These are phyloP conservation scores for Alternaria longipes DNA, from an alignment of 2,329 filamentous ascomycete species.

Conservation along the genomic window DNA sequence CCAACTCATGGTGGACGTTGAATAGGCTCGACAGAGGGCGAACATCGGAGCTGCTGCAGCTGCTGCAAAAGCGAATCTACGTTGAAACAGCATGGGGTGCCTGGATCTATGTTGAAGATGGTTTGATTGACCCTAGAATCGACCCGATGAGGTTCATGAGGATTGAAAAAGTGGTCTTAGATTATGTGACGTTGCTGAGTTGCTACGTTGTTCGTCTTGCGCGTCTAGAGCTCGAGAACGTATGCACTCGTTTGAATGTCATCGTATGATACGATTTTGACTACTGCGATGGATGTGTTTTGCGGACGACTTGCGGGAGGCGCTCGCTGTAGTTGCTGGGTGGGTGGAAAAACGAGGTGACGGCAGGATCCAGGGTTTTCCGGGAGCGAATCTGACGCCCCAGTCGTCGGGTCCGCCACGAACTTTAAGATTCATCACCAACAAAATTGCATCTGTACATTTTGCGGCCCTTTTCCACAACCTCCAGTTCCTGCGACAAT, in stretches of 20 bases:
- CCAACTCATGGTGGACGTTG: background rate
- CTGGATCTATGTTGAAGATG: background rate
- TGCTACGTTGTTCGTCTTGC: background rate
- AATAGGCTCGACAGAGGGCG: background rate
- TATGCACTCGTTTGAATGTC: background rate
- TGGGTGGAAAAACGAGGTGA: background rate
- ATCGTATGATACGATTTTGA: background rate
- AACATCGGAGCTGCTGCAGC: background rate
- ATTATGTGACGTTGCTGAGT: background rate
- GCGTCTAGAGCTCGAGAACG: background rate
- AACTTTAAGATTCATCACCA: background rate
- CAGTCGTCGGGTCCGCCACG: background rate
- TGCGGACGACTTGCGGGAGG: background rate
- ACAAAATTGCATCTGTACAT: background rate
- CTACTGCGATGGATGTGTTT: too few relatives aligned
- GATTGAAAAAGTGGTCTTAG: background rate
- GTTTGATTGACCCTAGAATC: background rate
- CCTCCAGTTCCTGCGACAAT: background rate
- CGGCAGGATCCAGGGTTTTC: background rate
- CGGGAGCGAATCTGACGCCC: background rate
- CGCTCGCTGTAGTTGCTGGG: background rate
- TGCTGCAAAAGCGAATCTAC: background rate
- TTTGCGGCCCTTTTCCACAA: background rate
- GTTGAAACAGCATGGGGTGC: accelerated
- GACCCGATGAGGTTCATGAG: background rate